Conservation (phyloP, 495 filamentous ascomycete species). For the Staphylotrichum longicolle region DNA sequence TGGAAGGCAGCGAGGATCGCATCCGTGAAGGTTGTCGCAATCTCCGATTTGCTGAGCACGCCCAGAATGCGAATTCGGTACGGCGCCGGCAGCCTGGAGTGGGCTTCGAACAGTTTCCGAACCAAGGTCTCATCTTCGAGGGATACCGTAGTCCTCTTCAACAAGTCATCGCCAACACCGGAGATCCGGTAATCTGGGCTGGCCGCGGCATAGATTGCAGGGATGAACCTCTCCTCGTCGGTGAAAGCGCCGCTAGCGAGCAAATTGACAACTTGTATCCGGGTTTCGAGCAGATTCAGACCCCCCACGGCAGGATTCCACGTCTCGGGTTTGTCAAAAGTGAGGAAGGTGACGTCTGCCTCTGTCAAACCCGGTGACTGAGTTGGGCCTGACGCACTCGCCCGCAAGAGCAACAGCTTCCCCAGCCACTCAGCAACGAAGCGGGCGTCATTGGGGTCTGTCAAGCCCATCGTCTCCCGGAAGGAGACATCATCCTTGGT, state of each 20-base stretch:
- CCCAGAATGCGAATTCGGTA: constrained; percentile 73
- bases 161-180: constrained; percentile 74
- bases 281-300: constrained; percentile 63
- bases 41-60: constrained; percentile 73
- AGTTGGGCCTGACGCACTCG: constrained; percentile 34
- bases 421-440: constrained; percentile 77
- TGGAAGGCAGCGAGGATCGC: constrained; percentile 49
- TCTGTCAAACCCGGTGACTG: constrained; percentile 66
- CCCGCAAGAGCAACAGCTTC: constrained; percentile 72
- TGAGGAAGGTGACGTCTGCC: constrained; percentile 73
- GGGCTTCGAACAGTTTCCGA: constrained; percentile 62
- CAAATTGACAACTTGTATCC: constrained; percentile 65
- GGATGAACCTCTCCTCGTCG: constrained; percentile 76
- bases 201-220: constrained; percentile 75
- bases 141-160: constrained; percentile 70
- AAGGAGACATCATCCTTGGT: constrained; percentile 71
- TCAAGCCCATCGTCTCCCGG: constrained; percentile 64
- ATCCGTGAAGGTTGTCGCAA: constrained; percentile 59
- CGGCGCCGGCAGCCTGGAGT: constrained; percentile 65
- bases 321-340: constrained; percentile 61
- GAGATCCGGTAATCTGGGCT: constrained; percentile 80
- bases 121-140: constrained; percentile 69
- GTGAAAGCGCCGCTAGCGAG: constrained; percentile 81
- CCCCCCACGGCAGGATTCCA: constrained; percentile 66
- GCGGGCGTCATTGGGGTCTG: constrained; percentile 58